Percentiles rank a stretch among this genome's conserved stretches.
Conservation (phyloP, 208 protist genomes). For the Leishmania martiniquensis region DNA sequence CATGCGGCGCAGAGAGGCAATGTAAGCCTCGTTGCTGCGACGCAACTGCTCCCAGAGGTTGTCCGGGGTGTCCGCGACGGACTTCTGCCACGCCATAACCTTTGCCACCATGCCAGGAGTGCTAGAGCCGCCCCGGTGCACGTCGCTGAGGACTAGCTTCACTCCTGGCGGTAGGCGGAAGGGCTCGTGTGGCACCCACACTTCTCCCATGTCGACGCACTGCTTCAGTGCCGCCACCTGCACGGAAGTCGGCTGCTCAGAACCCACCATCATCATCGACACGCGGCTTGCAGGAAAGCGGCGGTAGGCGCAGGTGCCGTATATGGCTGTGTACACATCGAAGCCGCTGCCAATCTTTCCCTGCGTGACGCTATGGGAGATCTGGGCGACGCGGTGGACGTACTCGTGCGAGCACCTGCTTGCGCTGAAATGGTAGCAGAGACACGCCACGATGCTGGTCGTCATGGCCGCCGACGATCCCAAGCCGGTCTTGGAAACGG, state of each 20-base stretch:
- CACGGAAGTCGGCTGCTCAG: constrained; percentile 41
- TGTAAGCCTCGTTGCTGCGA: constrained; percentile 73
- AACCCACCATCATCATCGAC: constrained; percentile 54
- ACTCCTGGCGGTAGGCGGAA: constrained; percentile 85
- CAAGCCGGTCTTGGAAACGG: constrained; percentile 95
- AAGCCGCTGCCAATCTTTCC: constrained; percentile 97
- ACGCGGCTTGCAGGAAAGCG: constrained; percentile 78
- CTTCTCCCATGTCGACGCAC: constrained; percentile 49
- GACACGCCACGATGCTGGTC: constrained; percentile 88
- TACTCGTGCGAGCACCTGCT: constrained; percentile 39
- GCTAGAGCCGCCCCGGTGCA: constrained; percentile 90
- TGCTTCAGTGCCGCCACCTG: constrained; percentile 42
- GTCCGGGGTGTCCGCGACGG: constrained; percentile 36
- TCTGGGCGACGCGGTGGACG: constrained; percentile 93
- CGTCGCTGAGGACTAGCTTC: constrained; percentile 89
- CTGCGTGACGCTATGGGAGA: constrained; percentile 95
- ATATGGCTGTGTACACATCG: constrained; percentile 96
- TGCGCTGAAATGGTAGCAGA: constrained; percentile 65
- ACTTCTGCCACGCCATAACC: constrained; percentile 91
- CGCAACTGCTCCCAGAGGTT: constrained; percentile 79
- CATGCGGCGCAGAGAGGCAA: constrained; percentile 50
- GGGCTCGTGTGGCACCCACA: constrained; percentile 70
- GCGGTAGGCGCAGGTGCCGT: constrained; percentile 93
- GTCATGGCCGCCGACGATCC: constrained; percentile 95
- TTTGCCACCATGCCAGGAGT: constrained; percentile 96